A percentile compares a stretch with the other conserved stretches of the same genome.
These are phyloP conservation scores for Paxillus ammoniavirescens DNA, from an alignment of 768 basidiomycete genomes.

Conservation along the genomic window DNA sequence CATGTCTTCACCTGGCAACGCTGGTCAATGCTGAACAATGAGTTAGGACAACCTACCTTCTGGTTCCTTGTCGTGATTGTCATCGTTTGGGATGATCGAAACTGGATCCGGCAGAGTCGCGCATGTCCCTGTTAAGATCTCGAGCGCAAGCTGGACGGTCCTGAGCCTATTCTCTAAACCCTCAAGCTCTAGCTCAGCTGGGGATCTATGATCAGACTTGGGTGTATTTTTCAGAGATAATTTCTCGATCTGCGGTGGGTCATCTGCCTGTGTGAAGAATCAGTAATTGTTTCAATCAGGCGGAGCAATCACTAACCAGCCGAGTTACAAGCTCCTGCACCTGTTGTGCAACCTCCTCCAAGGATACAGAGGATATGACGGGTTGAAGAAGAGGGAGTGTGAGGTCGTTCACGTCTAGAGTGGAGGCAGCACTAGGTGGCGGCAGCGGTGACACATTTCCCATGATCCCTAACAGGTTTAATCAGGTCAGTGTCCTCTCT, in stretches of 20 bases:
- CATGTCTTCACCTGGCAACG: constrained; percentile 42
- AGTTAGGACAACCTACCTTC: constrained; percentile 30
- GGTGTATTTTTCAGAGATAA: constrained; percentile 63
- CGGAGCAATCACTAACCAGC: constrained; percentile 39
- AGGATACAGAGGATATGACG: constrained; percentile 57
- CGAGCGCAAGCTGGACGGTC: constrained; percentile 79
- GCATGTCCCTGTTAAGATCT: constrained; percentile 85
- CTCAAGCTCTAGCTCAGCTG: constrained; percentile 69
- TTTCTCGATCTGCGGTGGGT: constrained; percentile 51
- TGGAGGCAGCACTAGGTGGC: constrained; percentile 58
- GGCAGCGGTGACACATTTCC: constrained; percentile 77
- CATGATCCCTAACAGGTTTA: constrained; percentile 55
- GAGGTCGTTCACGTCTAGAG: constrained; percentile 69
- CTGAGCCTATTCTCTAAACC: constrained; percentile 67
- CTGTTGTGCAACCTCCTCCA: constrained; percentile 46
- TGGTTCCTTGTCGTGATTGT: constrained; percentile 31
- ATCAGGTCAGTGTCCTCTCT: not conserved
- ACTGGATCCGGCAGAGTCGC: constrained; percentile 83
- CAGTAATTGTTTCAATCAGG: not conserved
- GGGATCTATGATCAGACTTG: constrained; percentile 73
- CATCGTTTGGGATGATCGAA: constrained; percentile 34
- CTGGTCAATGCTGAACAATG: constrained; percentile 24
- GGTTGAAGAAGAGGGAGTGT: constrained; percentile 70
- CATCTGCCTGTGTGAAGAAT: constrained; percentile 32
- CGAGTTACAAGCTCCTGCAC: constrained; percentile 52